Evolutionary conservation across 768 basidiomycete genomes (phyloP), one percentile per base, ranked within the genome.

Genomic region (Lactarius quietus): DNA sequence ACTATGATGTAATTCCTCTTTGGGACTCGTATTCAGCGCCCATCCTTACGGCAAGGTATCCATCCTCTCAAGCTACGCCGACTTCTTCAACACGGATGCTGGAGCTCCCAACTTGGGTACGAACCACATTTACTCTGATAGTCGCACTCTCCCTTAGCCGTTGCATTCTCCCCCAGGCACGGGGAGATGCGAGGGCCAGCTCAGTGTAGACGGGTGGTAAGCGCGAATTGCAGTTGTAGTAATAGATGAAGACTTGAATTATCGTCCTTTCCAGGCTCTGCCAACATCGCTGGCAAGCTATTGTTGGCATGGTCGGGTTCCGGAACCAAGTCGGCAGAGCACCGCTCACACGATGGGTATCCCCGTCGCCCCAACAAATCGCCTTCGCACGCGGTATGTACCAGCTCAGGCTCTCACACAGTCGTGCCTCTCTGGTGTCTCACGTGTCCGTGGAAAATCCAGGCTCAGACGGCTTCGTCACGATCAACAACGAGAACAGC

Each of bases 41-140:
- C 84, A 88, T 71, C 78, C 86, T 0, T 90, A 86, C 73, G 87
- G 88, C 62, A 86, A 82, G 9, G 86, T 86, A 0, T 83, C 84
- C 0, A 75, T 90, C 54, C 78, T 89, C 2, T 88, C 86, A 0
- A 83, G 83, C 65, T 90, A 85, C 70, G 36, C n/a, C 54, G 74
- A 78, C 17, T 85, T 81, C 73, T 75, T 76, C 6, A 75, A 79
- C 48, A 78, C 68, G 7, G 84, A 87, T 68, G 80, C 76, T 33
- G 88, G 87, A 20, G 80, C 84, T 23, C 87, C 88, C 0, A 87
- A 88, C 68, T 77, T 79, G 59, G 83, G 85, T 80, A 48, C 29
- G 68, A 33, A 3, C 7, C 64, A n/a, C 41, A 14, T 36, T n/a
- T 3, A 12, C 53, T 7, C 17, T 17, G 48, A 26, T 5, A 9